These are phyloP conservation scores for Dictyostelium capitatum DNA, from an alignment of 78 protist genomes.

Conservation along the genomic window DNA sequence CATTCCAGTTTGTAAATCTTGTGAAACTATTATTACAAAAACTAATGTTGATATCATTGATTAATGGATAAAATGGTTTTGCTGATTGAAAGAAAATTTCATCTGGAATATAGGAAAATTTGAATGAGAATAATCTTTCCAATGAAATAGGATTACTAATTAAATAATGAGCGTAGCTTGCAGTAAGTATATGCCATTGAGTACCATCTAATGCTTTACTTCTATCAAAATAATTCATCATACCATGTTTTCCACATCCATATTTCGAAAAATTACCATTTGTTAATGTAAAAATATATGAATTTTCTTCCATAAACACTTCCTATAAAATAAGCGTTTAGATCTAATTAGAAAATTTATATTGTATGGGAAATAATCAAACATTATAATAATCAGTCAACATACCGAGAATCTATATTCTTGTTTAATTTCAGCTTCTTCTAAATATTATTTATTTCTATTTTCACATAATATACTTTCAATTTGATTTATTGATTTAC, in stretches of 20 bases:
- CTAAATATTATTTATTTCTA: constrained; percentile 3
- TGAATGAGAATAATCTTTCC: constrained; percentile 14
- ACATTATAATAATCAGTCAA: too few relatives aligned
- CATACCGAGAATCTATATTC: background rate
- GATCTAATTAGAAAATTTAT: too few relatives aligned
- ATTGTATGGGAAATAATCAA: too few relatives aligned
- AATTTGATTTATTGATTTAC: background rate
- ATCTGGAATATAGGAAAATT: constrained; percentile 23
- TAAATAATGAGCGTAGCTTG: background rate
- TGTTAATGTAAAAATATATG: too few relatives aligned
- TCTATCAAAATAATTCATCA: background rate
- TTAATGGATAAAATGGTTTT: background rate
- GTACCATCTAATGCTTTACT: background rate
- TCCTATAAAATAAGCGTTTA: background rate
- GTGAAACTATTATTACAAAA: background rate
- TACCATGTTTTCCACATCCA: too few relatives aligned
- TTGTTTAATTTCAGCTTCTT: background rate
- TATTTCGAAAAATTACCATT: background rate
- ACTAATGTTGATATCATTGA: background rate
- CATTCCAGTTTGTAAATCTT: background rate
- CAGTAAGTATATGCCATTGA: constrained; percentile 28
- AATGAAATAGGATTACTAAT: constrained; percentile 18
- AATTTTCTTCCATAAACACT: constrained; percentile 12
- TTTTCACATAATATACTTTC: background rate
- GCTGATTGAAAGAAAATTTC: constrained; percentile 20